Conservation (phyloP, 75 land plant species). For the Chamaecyparis obtusa region DNA sequence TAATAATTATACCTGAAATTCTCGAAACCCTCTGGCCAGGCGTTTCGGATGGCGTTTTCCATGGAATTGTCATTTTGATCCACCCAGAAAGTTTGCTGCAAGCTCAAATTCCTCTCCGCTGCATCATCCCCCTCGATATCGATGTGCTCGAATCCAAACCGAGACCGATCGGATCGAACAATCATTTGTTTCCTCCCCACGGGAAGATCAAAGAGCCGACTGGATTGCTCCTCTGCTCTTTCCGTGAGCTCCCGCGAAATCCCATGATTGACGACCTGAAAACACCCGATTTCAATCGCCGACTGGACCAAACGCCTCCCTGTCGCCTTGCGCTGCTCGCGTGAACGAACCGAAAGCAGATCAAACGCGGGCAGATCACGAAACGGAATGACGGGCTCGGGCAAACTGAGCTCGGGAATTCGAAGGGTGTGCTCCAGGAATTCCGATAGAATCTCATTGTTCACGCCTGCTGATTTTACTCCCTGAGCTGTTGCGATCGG, state of each 20-base stretch:
- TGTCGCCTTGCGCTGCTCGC: background rate
- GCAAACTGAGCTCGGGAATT: slow-evolving; percentile 42
- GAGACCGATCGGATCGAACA: background rate
- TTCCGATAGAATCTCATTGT: slow-evolving; percentile 37
- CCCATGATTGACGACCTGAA: slow-evolving; percentile 47
- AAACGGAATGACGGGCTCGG: slow-evolving; percentile 21
- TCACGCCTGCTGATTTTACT: slow-evolving; percentile 18
- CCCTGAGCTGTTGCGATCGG: slow-evolving; percentile 33
- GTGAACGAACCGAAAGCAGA: background rate
- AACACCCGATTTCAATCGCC: slow-evolving; percentile 30
- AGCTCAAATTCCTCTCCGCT: background rate
- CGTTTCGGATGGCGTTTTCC: background rate
- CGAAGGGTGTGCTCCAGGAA: slow-evolving; percentile 36
- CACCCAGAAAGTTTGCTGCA: background rate
- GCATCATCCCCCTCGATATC: background rate
- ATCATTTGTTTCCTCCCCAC: slow-evolving; percentile 16
- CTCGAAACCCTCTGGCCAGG: background rate
- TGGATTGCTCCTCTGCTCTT: slow-evolving; percentile 5
- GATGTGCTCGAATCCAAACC: slow-evolving; percentile 9
- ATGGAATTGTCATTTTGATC: background rate
- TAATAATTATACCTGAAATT: slow-evolving; percentile 4
- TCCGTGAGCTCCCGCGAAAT: slow-evolving; percentile 19
- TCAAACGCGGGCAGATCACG: slow-evolving; percentile 15
- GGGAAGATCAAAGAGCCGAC: slow-evolving; percentile 13
- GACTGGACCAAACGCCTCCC: slow-evolving; percentile 8